Evolutionary conservation across 2,329 filamentous ascomycete genomes (phyloP).

Genomic region (Pestalotiopsis sp.): DNA sequence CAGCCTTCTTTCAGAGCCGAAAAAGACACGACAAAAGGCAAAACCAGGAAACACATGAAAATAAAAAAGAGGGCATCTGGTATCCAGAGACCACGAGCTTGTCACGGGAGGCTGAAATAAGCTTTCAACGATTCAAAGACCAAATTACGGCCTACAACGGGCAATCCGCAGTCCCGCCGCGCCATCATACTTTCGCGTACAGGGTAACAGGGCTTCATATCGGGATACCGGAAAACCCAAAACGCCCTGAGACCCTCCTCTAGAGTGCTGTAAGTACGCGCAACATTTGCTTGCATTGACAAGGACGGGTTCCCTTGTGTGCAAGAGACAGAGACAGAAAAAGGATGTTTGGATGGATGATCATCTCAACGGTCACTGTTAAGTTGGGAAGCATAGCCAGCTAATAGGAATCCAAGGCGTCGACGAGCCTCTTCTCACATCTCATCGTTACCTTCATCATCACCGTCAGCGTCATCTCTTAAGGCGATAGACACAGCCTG

Average conservation of each 20-base stretch:
- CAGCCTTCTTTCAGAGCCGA: not conserved
- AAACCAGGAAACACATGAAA: not conserved
- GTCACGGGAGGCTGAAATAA: slow-evolving; percentile 1
- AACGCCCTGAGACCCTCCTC: not conserved
- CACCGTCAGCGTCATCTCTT: not conserved
- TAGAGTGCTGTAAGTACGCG: not conserved
- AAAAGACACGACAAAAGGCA: not conserved
- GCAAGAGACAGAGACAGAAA: not conserved
- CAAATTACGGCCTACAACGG: not conserved
- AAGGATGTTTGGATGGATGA: not conserved
- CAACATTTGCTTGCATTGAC: not conserved
- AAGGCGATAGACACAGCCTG: not conserved
- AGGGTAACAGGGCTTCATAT: not conserved
- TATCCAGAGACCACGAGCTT: not conserved
- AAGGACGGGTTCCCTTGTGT: not conserved
- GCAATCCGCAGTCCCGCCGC: slow-evolving; percentile 1
- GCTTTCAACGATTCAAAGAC: not conserved
- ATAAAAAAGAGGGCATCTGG: not conserved
- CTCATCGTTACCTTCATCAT: not conserved
- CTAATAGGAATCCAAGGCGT: not conserved
- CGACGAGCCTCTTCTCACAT: not conserved
- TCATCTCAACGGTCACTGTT: not conserved
- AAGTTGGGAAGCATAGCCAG: not conserved
- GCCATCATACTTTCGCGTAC: not conserved
- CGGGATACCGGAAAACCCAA: not conserved